Base-by-base conservation (phyloP, 2,329 filamentous ascomycete genomes). In the Thermoascus crustaceus region DNA sequence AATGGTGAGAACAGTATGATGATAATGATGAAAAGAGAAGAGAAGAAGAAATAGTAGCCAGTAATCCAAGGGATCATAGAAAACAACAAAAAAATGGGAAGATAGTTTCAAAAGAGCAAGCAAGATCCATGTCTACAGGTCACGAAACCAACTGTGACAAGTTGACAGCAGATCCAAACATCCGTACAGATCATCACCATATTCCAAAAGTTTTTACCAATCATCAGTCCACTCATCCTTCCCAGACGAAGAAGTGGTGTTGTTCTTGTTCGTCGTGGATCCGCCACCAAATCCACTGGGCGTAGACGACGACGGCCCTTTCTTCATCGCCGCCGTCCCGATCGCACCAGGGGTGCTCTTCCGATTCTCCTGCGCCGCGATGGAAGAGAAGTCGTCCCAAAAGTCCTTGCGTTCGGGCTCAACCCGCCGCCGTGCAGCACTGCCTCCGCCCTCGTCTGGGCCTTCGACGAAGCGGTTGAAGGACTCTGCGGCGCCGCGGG, bases 401-500 rank as follows among this genome's bases (percentile, higher is more conserved):
- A 94, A 94, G 47, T 84, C 82, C 56, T 82, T 82, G 61, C 80
- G 83, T 41, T 79, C 76, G 5, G 74, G 74, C 59, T 82, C 72
- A 68, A 57, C 49, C 4, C 54, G 53, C 18, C 55, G 52, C n/a
- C 52, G 47, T 24, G 38, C 36, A 71, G 52, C 79, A 71, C 34
- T 77, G 51, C 20, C 35, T 54, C 63, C 38, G 61, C 54, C 38
- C 27, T 64, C 53, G 14, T 70, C 65, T 10, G 74, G 73, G 3
- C 83, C 85, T 56, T 96, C 91, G 34, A 96, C 87, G 52, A 96
- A 95, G 34, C 81, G 78, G 55, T 73, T 85, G 65, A 96, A 82
- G 25, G 79, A 76, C 5, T 91, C 83, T 36, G 85, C 81, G 0
- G 88, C 85, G 35, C 71, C 79, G 52, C 78, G 79, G 18, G 83